Percentiles rank a stretch among this genome's conserved stretches.
Evolutionary conservation across 2,329 filamentous ascomycete genomes (phyloP).

Genomic region (Myrmaecium sp.): DNA sequence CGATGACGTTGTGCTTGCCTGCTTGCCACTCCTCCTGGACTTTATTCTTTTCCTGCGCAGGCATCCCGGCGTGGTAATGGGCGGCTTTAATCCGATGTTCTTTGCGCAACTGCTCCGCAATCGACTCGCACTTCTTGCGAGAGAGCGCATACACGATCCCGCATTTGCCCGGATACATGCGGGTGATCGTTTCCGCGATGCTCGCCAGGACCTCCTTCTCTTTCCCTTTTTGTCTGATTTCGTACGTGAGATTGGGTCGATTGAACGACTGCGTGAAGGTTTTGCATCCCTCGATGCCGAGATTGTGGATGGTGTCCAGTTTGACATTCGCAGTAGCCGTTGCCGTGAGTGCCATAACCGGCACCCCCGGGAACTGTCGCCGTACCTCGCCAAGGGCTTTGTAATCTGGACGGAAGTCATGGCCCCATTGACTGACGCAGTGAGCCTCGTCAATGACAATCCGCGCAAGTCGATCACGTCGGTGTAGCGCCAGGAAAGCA

Average conservation of each 20-base stretch:
- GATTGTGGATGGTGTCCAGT: constrained; percentile 75
- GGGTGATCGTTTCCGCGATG: constrained; percentile 51
- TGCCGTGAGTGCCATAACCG: constrained; percentile 86
- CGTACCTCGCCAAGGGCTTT: constrained; percentile 67
- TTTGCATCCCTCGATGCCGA: constrained; percentile 64
- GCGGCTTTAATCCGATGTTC: constrained; percentile 52
- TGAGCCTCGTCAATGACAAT: constrained; percentile 98
- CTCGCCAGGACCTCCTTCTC: constrained; percentile 34
- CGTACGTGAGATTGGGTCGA: constrained; percentile 82
- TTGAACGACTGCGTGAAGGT: constrained; percentile 91
- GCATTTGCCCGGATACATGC: constrained; percentile 51
- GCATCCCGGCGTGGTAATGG: constrained; percentile 76
- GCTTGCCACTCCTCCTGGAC: constrained; percentile 73
- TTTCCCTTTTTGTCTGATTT: constrained; percentile 57
- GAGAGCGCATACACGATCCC: constrained; percentile 93
- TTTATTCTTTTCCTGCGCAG: constrained; percentile 45
- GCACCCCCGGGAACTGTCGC: constrained; percentile 55
- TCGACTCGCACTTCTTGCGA: constrained; percentile 61
- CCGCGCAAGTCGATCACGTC: constrained; percentile 57
- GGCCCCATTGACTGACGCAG: constrained; percentile 97
- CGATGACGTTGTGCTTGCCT: constrained; percentile 69
- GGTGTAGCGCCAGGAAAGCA: constrained; percentile 51
- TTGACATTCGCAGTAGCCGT: constrained; percentile 91
- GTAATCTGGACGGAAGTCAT: constrained; percentile 95
- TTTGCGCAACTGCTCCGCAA: constrained; percentile 50